Evolutionary conservation across 257 asterid genomes (phyloP), one percentile per base, ranked within the genome.

Genomic region (Cordia subcordata): DNA sequence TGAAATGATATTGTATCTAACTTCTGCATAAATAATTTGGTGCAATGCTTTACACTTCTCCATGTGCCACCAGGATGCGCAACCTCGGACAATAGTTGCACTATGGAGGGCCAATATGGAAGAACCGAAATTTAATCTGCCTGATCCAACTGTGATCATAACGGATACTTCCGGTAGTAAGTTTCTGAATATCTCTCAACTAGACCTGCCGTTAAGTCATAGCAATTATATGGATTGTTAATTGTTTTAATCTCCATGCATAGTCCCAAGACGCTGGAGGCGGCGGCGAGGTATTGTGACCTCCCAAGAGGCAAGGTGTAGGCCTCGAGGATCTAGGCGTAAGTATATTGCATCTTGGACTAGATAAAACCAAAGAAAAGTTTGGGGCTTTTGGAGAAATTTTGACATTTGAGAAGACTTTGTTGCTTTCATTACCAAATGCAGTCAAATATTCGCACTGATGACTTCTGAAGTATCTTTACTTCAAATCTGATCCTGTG

Each of bases 51-150:
- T 27, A 27, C 6, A 27, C 35, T 27, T 27, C 35, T 27, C 4
- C 3, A 45, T 67, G 77, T 63, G 57, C 54, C 85, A 58, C 54
- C 85, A 93, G 99, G 97, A 93, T 77, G 92, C 94, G 13, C 86
- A 86, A 61, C 97, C 97, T 5, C 94, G 95, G 62, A 77, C 81
- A 4, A 68, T 92, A 60, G 50, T 89, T 78, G 83, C 95, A 60
- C 81, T 93, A 40, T 93, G 97, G 97, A 93, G 89, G 79, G 94
- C 96, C 74, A 88, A 82, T 66, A 75, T 92, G 77, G 96, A 75
- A 11, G 95, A 88, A 73, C 96, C 94, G 33, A 80, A 78, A 66
- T 85, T 88, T 64, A 78, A 69, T 83, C 90, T 61, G 72, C 78
- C 82, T 58, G 96, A 86, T 72, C 87, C 97, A 59, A 71, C 80